A percentile compares a stretch with the other conserved stretches of the same genome.
phyloP scores from a whole-genome alignment of 2,329 filamentous ascomycete species.

The Xylariomycetidae sp. region DNA sequence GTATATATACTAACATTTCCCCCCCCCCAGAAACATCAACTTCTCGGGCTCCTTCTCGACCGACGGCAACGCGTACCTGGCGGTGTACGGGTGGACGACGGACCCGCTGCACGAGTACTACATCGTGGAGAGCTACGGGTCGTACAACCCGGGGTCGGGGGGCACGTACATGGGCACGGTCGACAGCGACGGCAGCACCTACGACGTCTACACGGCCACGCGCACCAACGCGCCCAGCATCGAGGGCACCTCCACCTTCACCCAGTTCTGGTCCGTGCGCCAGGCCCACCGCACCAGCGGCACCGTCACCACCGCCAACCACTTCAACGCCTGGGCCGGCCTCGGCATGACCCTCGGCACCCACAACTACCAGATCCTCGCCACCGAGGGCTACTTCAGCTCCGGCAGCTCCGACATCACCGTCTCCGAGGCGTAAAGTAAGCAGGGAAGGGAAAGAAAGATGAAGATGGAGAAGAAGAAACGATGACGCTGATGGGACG shows the following conservation, averaged over 20 bases:
- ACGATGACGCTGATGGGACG: too few species aligned
- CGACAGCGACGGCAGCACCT: conserved; percentile 28
- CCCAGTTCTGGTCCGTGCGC: conserved; percentile 46
- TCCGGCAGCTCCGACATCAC: too few species aligned
- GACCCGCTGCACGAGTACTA: conserved; percentile 34
- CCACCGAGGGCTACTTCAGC: conserved; percentile 34
- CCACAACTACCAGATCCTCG: conserved; percentile 28
- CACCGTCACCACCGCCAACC: conserved; percentile 24
- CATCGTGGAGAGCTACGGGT: conserved; percentile 38
- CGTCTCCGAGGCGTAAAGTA: too few species aligned
- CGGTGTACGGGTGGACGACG: conserved; percentile 34
- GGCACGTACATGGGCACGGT: conserved; percentile 27
- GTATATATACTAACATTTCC: too few species aligned
- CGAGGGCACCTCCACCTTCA: conserved; percentile 40
- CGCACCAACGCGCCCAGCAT: conserved; percentile 37
- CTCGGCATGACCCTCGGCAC: conserved; percentile 22
- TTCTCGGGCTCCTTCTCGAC: conserved; percentile 3
- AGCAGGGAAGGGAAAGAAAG: too few species aligned
- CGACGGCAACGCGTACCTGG: conserved; percentile 18
- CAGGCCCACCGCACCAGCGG: conserved; percentile 34
- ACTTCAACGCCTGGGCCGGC: conserved; percentile 25
- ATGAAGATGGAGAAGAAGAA: too few species aligned
- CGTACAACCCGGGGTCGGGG: conserved; percentile 34
- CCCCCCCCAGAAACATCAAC: neutral
- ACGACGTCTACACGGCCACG: conserved; percentile 29